A percentile compares a stretch with the other conserved stretches of the same genome.
Conservation (phyloP, 2,329 filamentous ascomycete species). For the Aspergillus floridensis region DNA sequence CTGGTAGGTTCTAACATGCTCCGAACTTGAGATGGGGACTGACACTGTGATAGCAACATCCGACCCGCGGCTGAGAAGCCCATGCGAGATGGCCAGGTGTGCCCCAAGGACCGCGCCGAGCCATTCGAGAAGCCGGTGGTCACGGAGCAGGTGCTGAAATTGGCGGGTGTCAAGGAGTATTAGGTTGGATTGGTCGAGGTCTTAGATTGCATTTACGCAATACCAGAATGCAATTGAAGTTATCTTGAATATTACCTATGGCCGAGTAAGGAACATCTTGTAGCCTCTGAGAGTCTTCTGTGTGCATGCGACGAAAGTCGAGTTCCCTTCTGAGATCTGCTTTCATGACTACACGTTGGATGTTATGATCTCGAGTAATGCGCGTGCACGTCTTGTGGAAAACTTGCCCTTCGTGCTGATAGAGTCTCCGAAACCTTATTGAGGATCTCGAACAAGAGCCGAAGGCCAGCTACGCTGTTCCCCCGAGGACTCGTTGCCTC, state of each 20-base stretch:
- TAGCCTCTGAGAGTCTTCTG: no score
- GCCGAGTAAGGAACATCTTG: no score
- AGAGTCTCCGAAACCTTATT: no score
- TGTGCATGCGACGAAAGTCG: no score
- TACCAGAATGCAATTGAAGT: not conserved
- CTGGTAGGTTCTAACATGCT: not conserved
- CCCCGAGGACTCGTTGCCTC: no score
- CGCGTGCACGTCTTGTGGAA: no score
- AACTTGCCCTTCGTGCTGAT: no score
- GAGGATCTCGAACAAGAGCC: no score
- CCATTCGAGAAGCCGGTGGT: constrained; percentile 41
- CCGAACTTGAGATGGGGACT: not conserved
- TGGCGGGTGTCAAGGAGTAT: constrained; percentile 34
- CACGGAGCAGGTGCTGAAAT: constrained; percentile 32
- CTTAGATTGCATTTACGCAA: not conserved
- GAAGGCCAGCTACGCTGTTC: no score
- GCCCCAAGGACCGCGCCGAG: constrained; percentile 37
- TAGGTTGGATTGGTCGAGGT: constrained; percentile 10
- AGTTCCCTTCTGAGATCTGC: no score
- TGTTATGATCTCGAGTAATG: no score
- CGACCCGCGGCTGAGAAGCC: constrained; percentile 32
- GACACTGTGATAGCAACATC: constrained; percentile 33
- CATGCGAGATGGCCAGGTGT: constrained; percentile 37
- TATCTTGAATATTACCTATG: not conserved
- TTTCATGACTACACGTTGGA: no score